Base-by-base conservation (phyloP, 1,139 yeast species). In the Candida pseudoviswanathii region DNA sequence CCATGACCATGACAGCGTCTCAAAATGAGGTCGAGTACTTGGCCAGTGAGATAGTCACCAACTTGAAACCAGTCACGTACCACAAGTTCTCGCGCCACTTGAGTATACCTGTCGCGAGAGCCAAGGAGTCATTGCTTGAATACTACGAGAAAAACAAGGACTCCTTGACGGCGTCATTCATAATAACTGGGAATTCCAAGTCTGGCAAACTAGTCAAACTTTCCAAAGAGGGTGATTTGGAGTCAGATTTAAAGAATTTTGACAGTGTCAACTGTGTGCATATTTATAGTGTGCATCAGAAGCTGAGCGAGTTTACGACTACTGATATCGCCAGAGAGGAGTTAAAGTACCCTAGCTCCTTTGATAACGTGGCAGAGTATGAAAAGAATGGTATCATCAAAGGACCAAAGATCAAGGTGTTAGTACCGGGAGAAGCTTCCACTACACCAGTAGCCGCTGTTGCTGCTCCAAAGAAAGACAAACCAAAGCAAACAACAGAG, bases 1-100 rank as follows among this genome's bases (percentile, higher is more conserved):
- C 30, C 25, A 71, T 71, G 76, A 71, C 77, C 31, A 73, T 71
- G 76, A 69, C 61, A 41, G 66, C 69, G 11, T 50, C 67, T 10
- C 54, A 54, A 27, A 50, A 54, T 22, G 73, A 70, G 54, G 63
- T 66, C 10, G 71, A 70, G 51, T 67, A 62, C 54, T 52, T 73
- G 37, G 60, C 77, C 3, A 45, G 51, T 10, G 61, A 62, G 40
- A 51, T 71, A 29, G 58, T 70, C 50, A 60, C 62, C 46, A 54
- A 65, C 8, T 58, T 56, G 7, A 55, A 52, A 6, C 65, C 67
- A 1, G 68, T 71, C 22, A 68, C 75, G 0, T 72, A 68, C 50
- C 68, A 62, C 42, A 59, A 64, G 8, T 57, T 68, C 33, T 59
- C 75, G 5, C 61, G 73, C 29, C 60, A 56, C 6, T 57, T 65